Evolutionary conservation across 1,284 basidiomycete genomes (phyloP).

Genomic region (Melampsora abietis-canadensis): DNA sequence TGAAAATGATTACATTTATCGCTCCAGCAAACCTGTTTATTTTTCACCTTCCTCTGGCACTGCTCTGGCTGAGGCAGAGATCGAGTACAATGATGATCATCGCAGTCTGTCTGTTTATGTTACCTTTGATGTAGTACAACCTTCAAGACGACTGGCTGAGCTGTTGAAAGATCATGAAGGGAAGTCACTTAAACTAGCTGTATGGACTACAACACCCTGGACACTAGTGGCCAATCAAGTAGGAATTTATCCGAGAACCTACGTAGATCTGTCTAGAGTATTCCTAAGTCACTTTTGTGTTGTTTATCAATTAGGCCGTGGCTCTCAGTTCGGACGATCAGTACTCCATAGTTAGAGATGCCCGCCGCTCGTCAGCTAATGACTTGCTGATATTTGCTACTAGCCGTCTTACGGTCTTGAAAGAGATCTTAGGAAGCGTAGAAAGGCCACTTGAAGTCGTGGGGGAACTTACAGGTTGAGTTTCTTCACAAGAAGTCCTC

Average conservation of each 20-base stretch:
- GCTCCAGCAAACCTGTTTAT: conserved; percentile 84
- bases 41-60: conserved; percentile 93
- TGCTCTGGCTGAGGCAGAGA: conserved; percentile 90
- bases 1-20: conserved; percentile 75
- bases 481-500: background rate
- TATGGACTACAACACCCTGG: conserved; percentile 99
- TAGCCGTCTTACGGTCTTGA: conserved; percentile 21
- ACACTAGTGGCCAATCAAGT: conserved; percentile 94
- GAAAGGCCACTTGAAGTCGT: conserved; percentile 3
- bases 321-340: conserved; percentile 9
- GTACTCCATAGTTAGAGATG: conserved; percentile 29
- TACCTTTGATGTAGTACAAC: conserved; percentile 62
- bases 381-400: conserved; percentile 38
- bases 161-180: background rate
- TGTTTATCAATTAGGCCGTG: conserved; percentile 15
- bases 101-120: conserved; percentile 84
- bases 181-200: conserved; percentile 62
- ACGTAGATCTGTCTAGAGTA: background rate
- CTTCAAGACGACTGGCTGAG: conserved; percentile 49
- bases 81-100: conserved; percentile 85
- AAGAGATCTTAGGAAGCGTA: conserved; percentile 8
- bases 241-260: conserved; percentile 8
- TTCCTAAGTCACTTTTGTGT: background rate
- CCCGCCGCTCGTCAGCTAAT: background rate
- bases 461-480: conserved; percentile 32